Percentiles rank a stretch among this genome's conserved stretches.
Evolutionary conservation across 441 rosid species (phyloP).

Genomic region (Gossypium aridum): DNA sequence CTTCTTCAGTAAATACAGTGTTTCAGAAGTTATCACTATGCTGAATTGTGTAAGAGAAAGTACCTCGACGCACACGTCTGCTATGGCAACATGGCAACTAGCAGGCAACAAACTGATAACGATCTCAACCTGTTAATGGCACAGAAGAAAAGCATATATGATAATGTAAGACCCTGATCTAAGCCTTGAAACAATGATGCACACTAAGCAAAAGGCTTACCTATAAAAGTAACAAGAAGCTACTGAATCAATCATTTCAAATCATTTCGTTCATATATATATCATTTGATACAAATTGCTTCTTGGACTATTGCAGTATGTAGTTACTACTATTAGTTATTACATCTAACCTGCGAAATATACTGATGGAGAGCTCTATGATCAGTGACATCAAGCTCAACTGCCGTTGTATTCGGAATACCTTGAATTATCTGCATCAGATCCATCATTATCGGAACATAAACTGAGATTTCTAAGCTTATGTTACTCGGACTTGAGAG

Average conservation of each 20-base stretch:
- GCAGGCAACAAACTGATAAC: conserved; percentile 85
- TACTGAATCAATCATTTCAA: not conserved
- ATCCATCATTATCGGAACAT: conserved; percentile 3
- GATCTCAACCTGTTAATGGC: conserved; percentile 63
- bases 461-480: not conserved
- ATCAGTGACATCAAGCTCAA: conserved; percentile 73
- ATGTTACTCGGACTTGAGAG: too few relatives aligned
- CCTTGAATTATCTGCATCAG: conserved; percentile 63
- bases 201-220: not conserved
- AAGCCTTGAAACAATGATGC: not conserved
- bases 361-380: conserved; percentile 52
- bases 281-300: not conserved
- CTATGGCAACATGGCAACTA: conserved; percentile 58
- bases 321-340: not conserved
- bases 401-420: conserved; percentile 64
- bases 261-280: not conserved
- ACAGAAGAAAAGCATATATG: conserved; percentile 1
- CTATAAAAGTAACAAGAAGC: not conserved
- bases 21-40: not conserved
- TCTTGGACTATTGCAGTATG: not conserved
- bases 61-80: conserved; percentile 80
- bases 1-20: not conserved
- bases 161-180: not conserved
- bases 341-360: conserved; percentile 57
- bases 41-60: not conserved